Percentiles rank a stretch among this genome's conserved stretches.
phyloP scores from a whole-genome alignment of 306 rosid species.

The Gastrolobium bilobum region DNA sequence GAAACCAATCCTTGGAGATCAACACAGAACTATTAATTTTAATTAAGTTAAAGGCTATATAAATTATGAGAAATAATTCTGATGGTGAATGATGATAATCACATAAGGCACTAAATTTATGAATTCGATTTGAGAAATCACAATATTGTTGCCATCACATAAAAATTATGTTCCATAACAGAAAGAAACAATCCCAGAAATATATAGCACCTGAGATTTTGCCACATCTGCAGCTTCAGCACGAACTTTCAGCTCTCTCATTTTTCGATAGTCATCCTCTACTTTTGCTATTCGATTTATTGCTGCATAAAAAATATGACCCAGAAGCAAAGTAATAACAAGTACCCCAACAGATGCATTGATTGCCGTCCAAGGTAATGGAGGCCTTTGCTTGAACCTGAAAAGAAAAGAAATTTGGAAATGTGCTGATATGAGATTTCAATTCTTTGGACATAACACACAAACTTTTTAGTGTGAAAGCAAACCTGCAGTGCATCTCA shows the following conservation, averaged over 20 bases:
- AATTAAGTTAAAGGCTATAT: constrained; percentile 10
- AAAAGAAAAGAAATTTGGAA: constrained; percentile 32
- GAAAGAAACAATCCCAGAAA: constrained; percentile 39
- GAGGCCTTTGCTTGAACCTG: constrained; percentile 89
- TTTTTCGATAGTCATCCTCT: constrained; percentile 74
- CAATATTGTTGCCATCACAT: constrained; percentile 2
- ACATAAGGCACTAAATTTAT: constrained; percentile 24
- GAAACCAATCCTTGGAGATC: constrained; percentile 41
- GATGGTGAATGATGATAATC: constrained; percentile 20
- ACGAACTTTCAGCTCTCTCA: constrained; percentile 75
- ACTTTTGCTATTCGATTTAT: constrained; percentile 83
- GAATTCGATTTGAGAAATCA: constrained; percentile 33
- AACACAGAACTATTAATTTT: constrained; percentile 10
- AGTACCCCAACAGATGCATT: constrained; percentile 69
- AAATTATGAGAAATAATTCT: constrained; percentile 8
- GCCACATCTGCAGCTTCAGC: constrained; percentile 99
- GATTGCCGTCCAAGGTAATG: constrained; percentile 83
- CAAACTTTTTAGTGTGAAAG: constrained; percentile 36
- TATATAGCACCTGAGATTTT: constrained; percentile 79
- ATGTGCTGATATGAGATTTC: constrained; percentile 22
- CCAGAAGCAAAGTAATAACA: constrained; percentile 84
- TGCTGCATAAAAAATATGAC: constrained; percentile 85
- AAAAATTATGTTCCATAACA: constrained; percentile 19
- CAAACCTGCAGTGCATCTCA: constrained; percentile 98
- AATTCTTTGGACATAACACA: constrained; percentile 28